These are phyloP conservation scores for Alnus rubra DNA, from an alignment of 306 rosid genomes.

Conservation along the genomic window DNA sequence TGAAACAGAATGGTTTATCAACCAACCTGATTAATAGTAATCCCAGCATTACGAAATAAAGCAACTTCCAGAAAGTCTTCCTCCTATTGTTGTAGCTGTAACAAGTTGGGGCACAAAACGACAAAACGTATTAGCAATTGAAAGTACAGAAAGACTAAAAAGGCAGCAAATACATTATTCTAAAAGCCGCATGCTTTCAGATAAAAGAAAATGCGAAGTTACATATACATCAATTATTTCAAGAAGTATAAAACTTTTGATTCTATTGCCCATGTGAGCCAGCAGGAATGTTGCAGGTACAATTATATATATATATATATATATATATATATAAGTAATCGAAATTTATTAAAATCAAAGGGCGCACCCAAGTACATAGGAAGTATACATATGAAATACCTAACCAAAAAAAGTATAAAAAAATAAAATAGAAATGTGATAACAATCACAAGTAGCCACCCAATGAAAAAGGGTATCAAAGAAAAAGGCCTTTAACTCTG, in stretches of 20 bases:
- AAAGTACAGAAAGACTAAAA: background rate
- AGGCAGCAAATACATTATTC: background rate
- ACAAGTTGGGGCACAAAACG: conserved; percentile 26
- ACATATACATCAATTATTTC: background rate
- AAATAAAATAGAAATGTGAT: no score
- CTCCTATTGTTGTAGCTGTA: conserved; percentile 88
- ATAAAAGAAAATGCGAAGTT: background rate
- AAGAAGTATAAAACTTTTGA: background rate
- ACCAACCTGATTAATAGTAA: conserved; percentile 71
- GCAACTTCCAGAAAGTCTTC: conserved; percentile 74
- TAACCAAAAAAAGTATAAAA: no score
- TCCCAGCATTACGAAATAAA: conserved; percentile 64
- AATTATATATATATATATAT: background rate
- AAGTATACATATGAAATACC: no score
- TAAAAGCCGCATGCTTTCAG: background rate
- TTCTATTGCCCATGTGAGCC: background rate
- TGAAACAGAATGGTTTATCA: conserved; percentile 25
- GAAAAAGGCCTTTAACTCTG: no score
- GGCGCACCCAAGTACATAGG: no score
- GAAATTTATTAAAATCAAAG: no score
- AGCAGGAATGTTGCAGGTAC: background rate
- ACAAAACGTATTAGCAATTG: conserved; percentile 20
- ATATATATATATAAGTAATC: no score
- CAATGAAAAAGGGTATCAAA: no score
- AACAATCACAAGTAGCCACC: no score